Percentiles rank a stretch among this genome's conserved stretches.
Evolutionary conservation across 2,329 filamentous ascomycete species (phyloP).

Genomic region (Hypoxylon sp.): DNA sequence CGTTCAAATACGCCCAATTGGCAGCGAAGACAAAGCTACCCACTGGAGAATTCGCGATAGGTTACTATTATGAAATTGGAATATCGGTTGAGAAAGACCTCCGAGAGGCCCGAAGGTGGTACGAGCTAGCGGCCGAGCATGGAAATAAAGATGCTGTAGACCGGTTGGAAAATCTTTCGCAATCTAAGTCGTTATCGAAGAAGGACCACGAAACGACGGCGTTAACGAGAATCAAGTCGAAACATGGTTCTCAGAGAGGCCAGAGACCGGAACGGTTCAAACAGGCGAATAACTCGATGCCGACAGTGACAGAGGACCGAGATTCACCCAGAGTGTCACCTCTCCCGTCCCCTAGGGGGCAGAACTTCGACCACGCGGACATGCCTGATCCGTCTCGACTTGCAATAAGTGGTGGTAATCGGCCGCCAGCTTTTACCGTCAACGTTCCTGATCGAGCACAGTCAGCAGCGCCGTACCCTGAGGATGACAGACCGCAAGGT

Average conservation of each 20-base stretch:
- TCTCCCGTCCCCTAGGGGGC: constrained; percentile 57
- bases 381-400: constrained; percentile 63
- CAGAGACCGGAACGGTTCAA: constrained; percentile 71
- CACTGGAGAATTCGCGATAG: constrained; percentile 95
- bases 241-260: constrained; percentile 77
- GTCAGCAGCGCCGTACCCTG: constrained; percentile 76
- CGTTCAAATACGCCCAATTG: constrained; percentile 89
- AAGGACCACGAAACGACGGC: constrained; percentile 94
- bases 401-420: constrained; percentile 52
- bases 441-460: constrained; percentile 64
- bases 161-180: constrained; percentile 85
- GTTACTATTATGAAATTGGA: constrained; percentile 97
- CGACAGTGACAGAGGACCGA: constrained; percentile 61
- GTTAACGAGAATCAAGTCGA: constrained; percentile 86
- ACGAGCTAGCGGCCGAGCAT: constrained; percentile 86
- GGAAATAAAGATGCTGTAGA: constrained; percentile 90
- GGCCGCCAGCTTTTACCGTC: constrained; percentile 65
- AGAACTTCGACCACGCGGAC: constrained; percentile 57
- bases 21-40: constrained; percentile 85
- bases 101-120: constrained; percentile 87
- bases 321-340: constrained; percentile 55
- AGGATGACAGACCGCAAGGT: constrained; percentile 72
- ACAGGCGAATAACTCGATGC: constrained; percentile 60
- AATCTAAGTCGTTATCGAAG: constrained; percentile 86
- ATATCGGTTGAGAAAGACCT: constrained; percentile 90